Evolutionary conservation across 345 rosid species (phyloP).

Genomic region (Rhodamnia argentea): DNA sequence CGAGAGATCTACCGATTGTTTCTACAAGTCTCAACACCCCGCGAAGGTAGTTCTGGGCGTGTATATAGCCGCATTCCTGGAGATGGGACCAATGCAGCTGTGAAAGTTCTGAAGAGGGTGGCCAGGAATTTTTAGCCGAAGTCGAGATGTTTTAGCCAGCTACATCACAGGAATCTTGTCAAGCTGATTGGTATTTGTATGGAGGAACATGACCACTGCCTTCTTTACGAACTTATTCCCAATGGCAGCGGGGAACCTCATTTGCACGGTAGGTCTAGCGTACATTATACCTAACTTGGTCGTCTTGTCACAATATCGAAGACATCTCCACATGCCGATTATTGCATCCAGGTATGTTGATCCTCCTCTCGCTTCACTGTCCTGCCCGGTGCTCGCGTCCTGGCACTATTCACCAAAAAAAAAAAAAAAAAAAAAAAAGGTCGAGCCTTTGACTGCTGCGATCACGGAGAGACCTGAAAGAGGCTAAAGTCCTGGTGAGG

Average conservation of each 20-base stretch:
- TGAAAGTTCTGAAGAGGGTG: slow-evolving; percentile 72
- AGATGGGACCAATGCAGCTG: slow-evolving; percentile 76
- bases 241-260: slow-evolving; percentile 95
- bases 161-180: slow-evolving; percentile 89
- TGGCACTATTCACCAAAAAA: neutral
- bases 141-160: slow-evolving; percentile 95
- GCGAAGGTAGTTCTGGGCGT: slow-evolving; percentile 94
- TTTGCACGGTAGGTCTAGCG: slow-evolving; percentile 54
- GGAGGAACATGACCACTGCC: slow-evolving; percentile 63
- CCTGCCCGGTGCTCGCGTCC: neutral
- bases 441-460: too few species aligned
- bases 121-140: slow-evolving; percentile 85
- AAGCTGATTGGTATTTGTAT: slow-evolving; percentile 87
- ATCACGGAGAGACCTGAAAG: neutral
- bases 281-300: neutral
- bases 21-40: slow-evolving; percentile 49
- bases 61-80: slow-evolving; percentile 71
- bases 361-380: slow-evolving; percentile 12
- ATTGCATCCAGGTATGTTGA: slow-evolving; percentile 65
- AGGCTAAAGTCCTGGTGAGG: neutral
- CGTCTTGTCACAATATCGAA: neutral
- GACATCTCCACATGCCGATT: neutral
- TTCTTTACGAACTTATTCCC: slow-evolving; percentile 77
- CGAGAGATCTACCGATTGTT: slow-evolving; percentile 59
- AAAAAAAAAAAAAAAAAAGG: too few species aligned